Evolutionary conservation across 768 basidiomycete genomes (phyloP).

Genomic region (Cytidiella melzeri): DNA sequence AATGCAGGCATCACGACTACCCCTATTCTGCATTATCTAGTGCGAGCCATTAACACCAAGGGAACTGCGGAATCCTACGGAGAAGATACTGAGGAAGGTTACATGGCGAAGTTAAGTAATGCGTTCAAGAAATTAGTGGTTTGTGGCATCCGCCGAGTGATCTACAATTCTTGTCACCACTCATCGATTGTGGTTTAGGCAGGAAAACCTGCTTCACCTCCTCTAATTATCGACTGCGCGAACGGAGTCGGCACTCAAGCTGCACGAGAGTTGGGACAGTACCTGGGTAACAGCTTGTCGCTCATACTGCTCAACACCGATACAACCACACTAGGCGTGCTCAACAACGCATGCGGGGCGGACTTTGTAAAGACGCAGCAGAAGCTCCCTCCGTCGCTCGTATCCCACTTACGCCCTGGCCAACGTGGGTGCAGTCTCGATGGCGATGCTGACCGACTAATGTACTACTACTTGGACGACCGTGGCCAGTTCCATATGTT

Average conservation of each 20-base stretch:
- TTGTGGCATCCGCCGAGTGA: too few relatives aligned
- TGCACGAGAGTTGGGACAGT: constrained; percentile 51
- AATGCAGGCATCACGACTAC: constrained; percentile 88
- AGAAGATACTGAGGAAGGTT: constrained; percentile 74
- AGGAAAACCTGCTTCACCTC: constrained; percentile 48
- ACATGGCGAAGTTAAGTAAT: constrained; percentile 70
- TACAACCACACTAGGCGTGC: constrained; percentile 55
- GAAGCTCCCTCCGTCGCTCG: constrained; percentile 73
- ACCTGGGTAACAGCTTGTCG: constrained; percentile 55
- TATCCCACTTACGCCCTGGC: constrained; percentile 53
- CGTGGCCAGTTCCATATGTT: constrained; percentile 79
- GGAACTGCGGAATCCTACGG: constrained; percentile 76
- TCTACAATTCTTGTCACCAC: too few relatives aligned
- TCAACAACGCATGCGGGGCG: constrained; percentile 89
- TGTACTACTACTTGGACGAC: constrained; percentile 89
- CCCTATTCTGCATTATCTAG: constrained; percentile 93
- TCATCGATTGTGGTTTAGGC: too few relatives aligned
- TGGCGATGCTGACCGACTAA: constrained; percentile 95
- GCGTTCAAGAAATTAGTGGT: constrained; percentile 89
- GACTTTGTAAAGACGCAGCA: constrained; percentile 96
- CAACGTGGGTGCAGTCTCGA: constrained; percentile 91
- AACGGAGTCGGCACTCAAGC: constrained; percentile 90
- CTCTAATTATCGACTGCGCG: constrained; percentile 91
- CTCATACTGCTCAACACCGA: constrained; percentile 67
- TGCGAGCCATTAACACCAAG: constrained; percentile 83